phyloP scores from a whole-genome alignment of 805 yeast genomes.

The Ogataea methanolica region DNA sequence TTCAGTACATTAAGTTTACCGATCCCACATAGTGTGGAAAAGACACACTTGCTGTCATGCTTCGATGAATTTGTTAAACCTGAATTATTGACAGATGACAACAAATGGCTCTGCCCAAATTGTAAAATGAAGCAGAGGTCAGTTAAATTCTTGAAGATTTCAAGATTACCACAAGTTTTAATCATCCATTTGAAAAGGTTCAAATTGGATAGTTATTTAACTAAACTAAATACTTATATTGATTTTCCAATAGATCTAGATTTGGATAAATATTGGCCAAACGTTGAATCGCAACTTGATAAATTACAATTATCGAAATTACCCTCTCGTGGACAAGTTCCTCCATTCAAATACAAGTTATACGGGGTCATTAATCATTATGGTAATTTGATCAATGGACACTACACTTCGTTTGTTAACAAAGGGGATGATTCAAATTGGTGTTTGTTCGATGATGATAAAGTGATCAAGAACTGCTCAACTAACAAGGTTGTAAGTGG shows the following conservation, averaged over 20 bases:
- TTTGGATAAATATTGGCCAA: slow-evolving; percentile 73
- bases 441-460: slow-evolving; percentile 81
- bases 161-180: slow-evolving; percentile 72
- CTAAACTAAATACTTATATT: slow-evolving; percentile 62
- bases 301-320: slow-evolving; percentile 42
- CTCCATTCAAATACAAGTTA: slow-evolving; percentile 75
- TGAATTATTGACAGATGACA: slow-evolving; percentile 70
- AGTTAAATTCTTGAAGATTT: slow-evolving; percentile 64
- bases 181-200: slow-evolving; percentile 87
- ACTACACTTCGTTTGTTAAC: slow-evolving; percentile 77
- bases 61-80: slow-evolving; percentile 71
- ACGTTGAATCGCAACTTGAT: slow-evolving; percentile 37
- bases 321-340: slow-evolving; percentile 63
- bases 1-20: slow-evolving; percentile 80
- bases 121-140: slow-evolving; percentile 64
- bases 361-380: slow-evolving; percentile 82
- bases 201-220: slow-evolving; percentile 45
- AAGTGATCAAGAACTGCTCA: slow-evolving; percentile 49
- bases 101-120: slow-evolving; percentile 79
- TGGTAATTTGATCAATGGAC: slow-evolving; percentile 83
- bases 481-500: slow-evolving; percentile 54
- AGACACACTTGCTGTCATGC: slow-evolving; percentile 51
- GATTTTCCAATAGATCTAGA: slow-evolving; percentile 54
- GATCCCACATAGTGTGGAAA: slow-evolving; percentile 45
- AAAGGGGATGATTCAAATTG: slow-evolving; percentile 57